These are phyloP conservation scores for Cladosporium halotolerans DNA, from an alignment of 2,329 filamentous ascomycete species.

Conservation along the genomic window DNA sequence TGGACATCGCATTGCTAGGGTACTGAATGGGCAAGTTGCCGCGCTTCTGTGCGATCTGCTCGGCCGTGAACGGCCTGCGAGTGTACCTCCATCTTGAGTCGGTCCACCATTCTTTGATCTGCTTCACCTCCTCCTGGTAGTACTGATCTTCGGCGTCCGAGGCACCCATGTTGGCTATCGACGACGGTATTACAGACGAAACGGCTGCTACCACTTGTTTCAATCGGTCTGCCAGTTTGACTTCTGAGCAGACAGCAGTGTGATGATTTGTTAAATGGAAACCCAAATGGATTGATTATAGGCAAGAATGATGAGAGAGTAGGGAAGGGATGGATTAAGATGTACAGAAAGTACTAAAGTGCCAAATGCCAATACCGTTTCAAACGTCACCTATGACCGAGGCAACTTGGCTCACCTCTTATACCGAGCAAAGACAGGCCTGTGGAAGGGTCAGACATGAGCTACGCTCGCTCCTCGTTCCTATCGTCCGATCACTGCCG, in stretches of 20 bases:
- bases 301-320: neutral
- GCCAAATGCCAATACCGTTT: constrained; percentile 10
- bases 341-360: neutral
- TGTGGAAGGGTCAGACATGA: neutral
- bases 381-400: constrained; percentile 9
- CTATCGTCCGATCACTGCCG: constrained; percentile 10
- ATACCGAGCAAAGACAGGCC: constrained; percentile 1
- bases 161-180: constrained; percentile 21
- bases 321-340: neutral
- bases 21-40: constrained; percentile 88
- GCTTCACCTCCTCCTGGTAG: constrained; percentile 75
- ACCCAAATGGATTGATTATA: neutral
- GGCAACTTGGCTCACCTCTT: neutral
- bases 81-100: constrained; percentile 90
- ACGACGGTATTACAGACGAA: constrained; percentile 23
- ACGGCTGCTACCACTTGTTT: constrained; percentile 28
- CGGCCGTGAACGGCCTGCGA: constrained; percentile 85
- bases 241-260: neutral
- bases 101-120: constrained; percentile 90
- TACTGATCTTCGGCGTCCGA: constrained; percentile 63
- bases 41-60: constrained; percentile 94
- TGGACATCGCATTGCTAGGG: constrained; percentile 78
- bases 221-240: constrained; percentile 30
- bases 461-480: neutral
- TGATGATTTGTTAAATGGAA: neutral